Base-by-base conservation (phyloP, 768 basidiomycete species). In the Russula earlei region DNA sequence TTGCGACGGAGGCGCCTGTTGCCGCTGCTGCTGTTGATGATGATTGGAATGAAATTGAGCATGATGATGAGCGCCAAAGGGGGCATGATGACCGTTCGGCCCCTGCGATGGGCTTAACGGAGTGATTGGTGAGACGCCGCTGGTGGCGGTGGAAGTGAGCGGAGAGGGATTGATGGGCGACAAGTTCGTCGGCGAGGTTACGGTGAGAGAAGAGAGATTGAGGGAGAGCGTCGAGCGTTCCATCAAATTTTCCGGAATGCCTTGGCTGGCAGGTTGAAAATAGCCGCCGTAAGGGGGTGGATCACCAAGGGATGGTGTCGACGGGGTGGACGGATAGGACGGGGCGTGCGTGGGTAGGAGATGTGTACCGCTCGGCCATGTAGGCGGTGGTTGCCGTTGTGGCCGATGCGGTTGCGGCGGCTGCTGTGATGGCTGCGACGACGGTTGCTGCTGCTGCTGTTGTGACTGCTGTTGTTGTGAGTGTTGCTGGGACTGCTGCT, bases 191-290 rank as follows among this genome's bases (percentile, higher is more conserved):
- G 84, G 84, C 20, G 83, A 85, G 40, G 83, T 69, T 52, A 88
- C 85, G 48, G 79, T 73, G 50, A 88, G 76, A 1, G 78, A 75
- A 24, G 80, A 81, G 54, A 89, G 74, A 66, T 87, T 88, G 66
- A 88, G 78, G 29, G 82, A 79, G 42, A 87, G 74, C 1, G 73
- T 66, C 34, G 75, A 69, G 49, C 65, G 62, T 53, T 68, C 68
- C 40, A 59, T 52, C 50, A 63, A 54, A 40, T 67, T 37, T 64
- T 66, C 37, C 59, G 61, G 58, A 41, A 63, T 38, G 44, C 49
- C 54, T 55, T 66, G 63, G 41, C 44, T 33, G 22, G 64, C 60
- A 31, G 60, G 43, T 47, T 51, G 50, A 59, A 52, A 56, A 50
- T 64, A 65, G 10, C 60, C 59, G 11, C 52, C 53, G 24, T 62